Percentiles rank a stretch among this genome's conserved stretches.
Evolutionary conservation across 2,329 filamentous ascomycete genomes (phyloP).

Genomic region (Aspergillus viridinutans): DNA sequence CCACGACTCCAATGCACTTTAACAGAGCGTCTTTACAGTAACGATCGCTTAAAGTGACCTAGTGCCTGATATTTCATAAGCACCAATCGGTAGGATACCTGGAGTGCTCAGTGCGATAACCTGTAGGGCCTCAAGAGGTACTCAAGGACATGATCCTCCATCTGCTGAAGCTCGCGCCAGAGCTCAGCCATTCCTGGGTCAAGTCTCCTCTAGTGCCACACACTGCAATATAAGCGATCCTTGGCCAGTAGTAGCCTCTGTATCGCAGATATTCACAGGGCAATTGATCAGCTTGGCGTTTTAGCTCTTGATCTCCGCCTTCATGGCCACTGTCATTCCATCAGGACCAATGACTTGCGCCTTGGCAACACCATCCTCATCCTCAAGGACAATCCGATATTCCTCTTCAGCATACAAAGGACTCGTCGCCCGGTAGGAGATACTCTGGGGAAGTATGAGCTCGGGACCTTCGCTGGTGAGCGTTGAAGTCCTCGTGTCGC

Average conservation of each 20-base stretch:
- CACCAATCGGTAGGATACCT: not conserved
- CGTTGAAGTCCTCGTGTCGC: slow-evolving; percentile 27
- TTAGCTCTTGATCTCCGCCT: slow-evolving; percentile 29
- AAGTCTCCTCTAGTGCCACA: not conserved
- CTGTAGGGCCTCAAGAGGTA: not conserved
- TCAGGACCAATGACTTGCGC: slow-evolving; percentile 33
- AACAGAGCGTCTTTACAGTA: too few species aligned
- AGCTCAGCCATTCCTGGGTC: not conserved
- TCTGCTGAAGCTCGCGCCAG: not conserved
- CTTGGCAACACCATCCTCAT: slow-evolving; percentile 22
- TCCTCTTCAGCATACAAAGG: slow-evolving; percentile 48
- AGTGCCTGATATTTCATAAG: not conserved
- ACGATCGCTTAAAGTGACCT: not conserved
- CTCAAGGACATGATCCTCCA: not conserved
- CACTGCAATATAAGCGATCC: not conserved
- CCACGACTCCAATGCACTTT: too few species aligned
- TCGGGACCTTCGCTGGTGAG: slow-evolving; percentile 15
- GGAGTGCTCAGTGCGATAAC: not conserved
- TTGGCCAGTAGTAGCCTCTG: not conserved
- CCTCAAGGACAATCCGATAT: slow-evolving; percentile 43
- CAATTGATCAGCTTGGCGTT: not conserved
- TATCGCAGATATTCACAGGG: not conserved
- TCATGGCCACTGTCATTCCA: slow-evolving; percentile 32
- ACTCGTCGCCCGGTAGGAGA: slow-evolving; percentile 47
- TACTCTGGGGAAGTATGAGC: slow-evolving; percentile 37